These are phyloP conservation scores for Hymenotorrendiella dingleyae DNA, from an alignment of 2,329 filamentous ascomycete genomes.

Conservation along the genomic window DNA sequence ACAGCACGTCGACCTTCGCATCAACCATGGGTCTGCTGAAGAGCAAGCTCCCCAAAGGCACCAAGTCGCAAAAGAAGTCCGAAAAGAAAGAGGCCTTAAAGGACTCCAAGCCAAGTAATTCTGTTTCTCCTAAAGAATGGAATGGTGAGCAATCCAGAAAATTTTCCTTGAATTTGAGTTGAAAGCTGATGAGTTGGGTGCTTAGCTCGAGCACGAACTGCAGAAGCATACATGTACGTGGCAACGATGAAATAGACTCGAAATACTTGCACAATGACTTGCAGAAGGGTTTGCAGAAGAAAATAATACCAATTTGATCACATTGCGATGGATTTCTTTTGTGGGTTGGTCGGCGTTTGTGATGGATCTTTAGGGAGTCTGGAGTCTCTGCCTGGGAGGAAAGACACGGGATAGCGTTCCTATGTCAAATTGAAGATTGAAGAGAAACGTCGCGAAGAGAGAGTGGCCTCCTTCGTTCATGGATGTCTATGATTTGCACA, in stretches of 20 bases:
- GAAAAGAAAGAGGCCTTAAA: constrained; percentile 14
- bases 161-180: background rate
- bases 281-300: too few species aligned
- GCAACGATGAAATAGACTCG: constrained; percentile 15
- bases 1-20: constrained; percentile 22
- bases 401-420: background rate
- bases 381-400: background rate
- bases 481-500: background rate
- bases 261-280: too few species aligned
- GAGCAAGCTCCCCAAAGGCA: constrained; percentile 16
- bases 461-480: too few species aligned
- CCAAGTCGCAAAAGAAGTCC: too few species aligned
- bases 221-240: constrained; percentile 23
- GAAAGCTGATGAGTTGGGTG: constrained; percentile 10
- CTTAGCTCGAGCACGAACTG: constrained; percentile 19
- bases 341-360: too few species aligned
- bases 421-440: too few species aligned
- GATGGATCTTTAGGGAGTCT: too few species aligned
- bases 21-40: constrained; percentile 23
- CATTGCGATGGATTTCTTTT: too few species aligned
- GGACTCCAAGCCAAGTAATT: constrained; percentile 16
- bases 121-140: constrained; percentile 4
- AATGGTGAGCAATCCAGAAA: constrained; percentile 7
- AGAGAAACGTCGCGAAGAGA: too few species aligned
- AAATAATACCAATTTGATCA: too few species aligned